These are phyloP conservation scores for Tilletiaria anomala DNA, from an alignment of 1,284 basidiomycete genomes.

Conservation along the genomic window DNA sequence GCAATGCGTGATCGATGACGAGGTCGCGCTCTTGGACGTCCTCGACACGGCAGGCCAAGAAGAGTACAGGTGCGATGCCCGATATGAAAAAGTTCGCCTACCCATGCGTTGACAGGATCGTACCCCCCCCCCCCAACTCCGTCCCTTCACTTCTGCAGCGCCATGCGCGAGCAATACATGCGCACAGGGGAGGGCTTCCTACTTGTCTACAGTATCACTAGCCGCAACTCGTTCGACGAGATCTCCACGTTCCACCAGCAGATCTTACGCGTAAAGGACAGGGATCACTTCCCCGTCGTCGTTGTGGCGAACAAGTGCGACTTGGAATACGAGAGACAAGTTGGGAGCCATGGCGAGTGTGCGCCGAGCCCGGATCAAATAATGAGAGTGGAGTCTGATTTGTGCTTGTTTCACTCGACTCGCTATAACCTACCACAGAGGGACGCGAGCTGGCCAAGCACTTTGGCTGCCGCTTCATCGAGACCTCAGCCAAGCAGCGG, in stretches of 20 bases:
- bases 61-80: constrained; percentile 62
- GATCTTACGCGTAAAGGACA: constrained; percentile 71
- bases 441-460: constrained; percentile 91
- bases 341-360: constrained; percentile 74
- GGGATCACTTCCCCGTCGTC: constrained; percentile 91
- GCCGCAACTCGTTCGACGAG: constrained; percentile 90
- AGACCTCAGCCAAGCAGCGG: constrained; percentile 95
- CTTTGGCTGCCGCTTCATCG: constrained; percentile 92
- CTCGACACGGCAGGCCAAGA: constrained; percentile 98
- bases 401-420: background rate
- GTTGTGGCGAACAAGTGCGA: constrained; percentile 99
- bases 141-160: constrained; percentile 48
- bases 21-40: constrained; percentile 90
- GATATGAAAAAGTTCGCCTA: background rate
- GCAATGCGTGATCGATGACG: constrained; percentile 65
- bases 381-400: background rate
- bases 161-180: constrained; percentile 97
- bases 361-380: background rate
- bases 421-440: constrained; percentile 56
- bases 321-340: constrained; percentile 92
- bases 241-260: constrained; percentile 96
- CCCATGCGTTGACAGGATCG: background rate
- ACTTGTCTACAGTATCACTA: constrained; percentile 96
- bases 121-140: background rate
- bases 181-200: constrained; percentile 95